Evolutionary conservation across 345 rosid species (phyloP).

Genomic region (Geranium rotundifolium): DNA sequence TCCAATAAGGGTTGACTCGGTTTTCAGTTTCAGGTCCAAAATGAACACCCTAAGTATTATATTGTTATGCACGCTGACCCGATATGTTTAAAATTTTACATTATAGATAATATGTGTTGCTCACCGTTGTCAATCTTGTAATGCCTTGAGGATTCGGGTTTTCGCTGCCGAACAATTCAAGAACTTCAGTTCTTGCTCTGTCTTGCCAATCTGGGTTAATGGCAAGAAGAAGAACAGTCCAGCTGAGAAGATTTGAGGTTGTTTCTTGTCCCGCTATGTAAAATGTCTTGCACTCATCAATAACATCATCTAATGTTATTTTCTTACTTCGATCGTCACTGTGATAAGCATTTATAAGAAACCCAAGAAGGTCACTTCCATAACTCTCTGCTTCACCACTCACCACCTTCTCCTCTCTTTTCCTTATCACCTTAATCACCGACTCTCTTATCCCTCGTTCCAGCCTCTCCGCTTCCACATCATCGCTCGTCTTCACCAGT

Average conservation of each 20-base stretch:
- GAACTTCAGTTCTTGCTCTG: constrained; percentile 24
- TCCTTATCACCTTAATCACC: constrained; percentile 7
- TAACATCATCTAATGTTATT: constrained; percentile 10
- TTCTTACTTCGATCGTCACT: constrained; percentile 9
- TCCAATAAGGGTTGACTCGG: too few relatives aligned
- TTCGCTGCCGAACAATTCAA: constrained; percentile 16
- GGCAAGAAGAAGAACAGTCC: constrained; percentile 34
- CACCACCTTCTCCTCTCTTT: constrained; percentile 15
- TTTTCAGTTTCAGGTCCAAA: too few relatives aligned
- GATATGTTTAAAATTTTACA: too few relatives aligned
- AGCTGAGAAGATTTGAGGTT: constrained; percentile 18
- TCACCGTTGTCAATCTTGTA: constrained; percentile 26
- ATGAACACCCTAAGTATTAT: constrained; percentile 5
- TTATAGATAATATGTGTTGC: neutral
- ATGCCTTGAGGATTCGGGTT: constrained; percentile 22
- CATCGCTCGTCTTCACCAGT: constrained; percentile 16
- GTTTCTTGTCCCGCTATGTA: constrained; percentile 29
- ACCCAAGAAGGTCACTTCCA: constrained; percentile 24
- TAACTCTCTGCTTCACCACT: constrained; percentile 7
- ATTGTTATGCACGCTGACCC: too few relatives aligned
- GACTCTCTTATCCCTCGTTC: constrained; percentile 8
- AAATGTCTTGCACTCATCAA: constrained; percentile 39
- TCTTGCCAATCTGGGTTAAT: constrained; percentile 32
- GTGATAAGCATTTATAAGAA: constrained; percentile 14
- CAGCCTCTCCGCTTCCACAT: constrained; percentile 12